Base-by-base conservation (phyloP, 495 filamentous ascomycete species). In the Penicillium malachiteum region DNA sequence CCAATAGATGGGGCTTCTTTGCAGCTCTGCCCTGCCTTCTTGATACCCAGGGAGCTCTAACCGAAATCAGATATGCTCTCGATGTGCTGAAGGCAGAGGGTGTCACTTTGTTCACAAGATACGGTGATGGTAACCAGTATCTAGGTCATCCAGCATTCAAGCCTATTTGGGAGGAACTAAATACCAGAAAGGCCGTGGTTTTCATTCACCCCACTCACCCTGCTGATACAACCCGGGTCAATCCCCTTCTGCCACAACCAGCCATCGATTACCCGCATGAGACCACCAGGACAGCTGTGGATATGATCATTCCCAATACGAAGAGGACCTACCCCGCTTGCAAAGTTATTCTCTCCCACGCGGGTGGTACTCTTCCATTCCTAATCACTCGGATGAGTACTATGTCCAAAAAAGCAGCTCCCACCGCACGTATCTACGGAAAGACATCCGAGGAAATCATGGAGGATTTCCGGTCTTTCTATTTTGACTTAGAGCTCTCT, bases 241-340 rank as follows among this genome's bases (percentile, higher is more conserved):
- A 72, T 54, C 33, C 59, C 0, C 55, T 53, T 14, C 57, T 84
- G 0, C 73, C 77, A 4, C 72, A 74, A 65, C 79, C 21, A 4
- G 43, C 74, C 1, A 63, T 85, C 40, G 79, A 83, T 44, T 84
- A 75, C 52, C 77, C 81, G 1, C 78, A 81, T 35, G 82, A 84
- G 54, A 84, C 78, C 0, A 73, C 70, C 0, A 75, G 78, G 0
- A 62, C 81, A 2, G 81, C 81, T 5, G 58, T 78, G 14, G 75
- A 83, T 58, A 63, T 82, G 52, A 75, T 84, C 17, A 40, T 65
- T 31, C 63, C 50, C 13, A 58, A 66, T 0, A 72, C 64, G 0
- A 34, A 67, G 1, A 43, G 18, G 0, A 67, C 67, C 12, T 69
- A 62, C 49, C 71, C 69, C 5, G 62, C 72, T 44, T 72, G 70